Conservation (phyloP, 2,329 filamentous ascomycete genomes). For the Pseudogymnoascus sp. region DNA sequence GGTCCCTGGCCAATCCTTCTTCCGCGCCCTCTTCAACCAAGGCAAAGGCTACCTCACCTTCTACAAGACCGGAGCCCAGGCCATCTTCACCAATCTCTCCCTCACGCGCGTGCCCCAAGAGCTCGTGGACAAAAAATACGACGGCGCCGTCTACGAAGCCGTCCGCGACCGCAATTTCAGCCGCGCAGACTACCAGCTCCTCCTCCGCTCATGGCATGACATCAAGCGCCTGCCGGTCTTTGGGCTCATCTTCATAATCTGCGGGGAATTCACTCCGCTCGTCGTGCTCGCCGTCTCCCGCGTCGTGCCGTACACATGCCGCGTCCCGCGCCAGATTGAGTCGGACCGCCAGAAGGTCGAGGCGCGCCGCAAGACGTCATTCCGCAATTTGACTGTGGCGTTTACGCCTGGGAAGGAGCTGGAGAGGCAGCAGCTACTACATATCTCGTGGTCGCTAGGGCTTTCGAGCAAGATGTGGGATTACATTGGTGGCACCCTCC, state of each 20-base stretch:
- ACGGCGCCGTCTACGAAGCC: conserved; percentile 26
- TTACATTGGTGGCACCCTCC: conserved; percentile 33
- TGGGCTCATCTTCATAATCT: conserved; percentile 62
- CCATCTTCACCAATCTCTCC: conserved; percentile 59
- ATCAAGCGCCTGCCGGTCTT: conserved; percentile 72
- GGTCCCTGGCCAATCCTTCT: conserved; percentile 34
- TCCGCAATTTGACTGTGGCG: conserved; percentile 31
- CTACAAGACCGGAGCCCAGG: conserved; percentile 78
- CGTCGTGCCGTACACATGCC: conserved; percentile 71
- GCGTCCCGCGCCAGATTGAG: conserved; percentile 69
- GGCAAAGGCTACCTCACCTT: conserved; percentile 74
- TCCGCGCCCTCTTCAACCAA: conserved; percentile 24
- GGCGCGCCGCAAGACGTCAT: conserved; percentile 40
- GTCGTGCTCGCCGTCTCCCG: conserved; percentile 62
- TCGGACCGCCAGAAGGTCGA: conserved; percentile 46
- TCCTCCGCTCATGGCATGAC: conserved; percentile 61
- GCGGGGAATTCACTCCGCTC: conserved; percentile 80
- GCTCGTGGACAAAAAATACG: conserved; percentile 36
- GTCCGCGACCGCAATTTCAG: conserved; percentile 36
- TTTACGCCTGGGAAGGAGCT: conserved; percentile 26
- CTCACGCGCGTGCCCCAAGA: conserved; percentile 36
- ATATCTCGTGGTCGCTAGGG: conserved; percentile 33
- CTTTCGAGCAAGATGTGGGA: conserved; percentile 33
- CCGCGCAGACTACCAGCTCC: conserved; percentile 62
- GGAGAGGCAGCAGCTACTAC: conserved; percentile 30